Evolutionary conservation across 495 filamentous ascomycete species (phyloP), one percentile per base, ranked within the genome.

Genomic region (Penicillium bovifimosum): DNA sequence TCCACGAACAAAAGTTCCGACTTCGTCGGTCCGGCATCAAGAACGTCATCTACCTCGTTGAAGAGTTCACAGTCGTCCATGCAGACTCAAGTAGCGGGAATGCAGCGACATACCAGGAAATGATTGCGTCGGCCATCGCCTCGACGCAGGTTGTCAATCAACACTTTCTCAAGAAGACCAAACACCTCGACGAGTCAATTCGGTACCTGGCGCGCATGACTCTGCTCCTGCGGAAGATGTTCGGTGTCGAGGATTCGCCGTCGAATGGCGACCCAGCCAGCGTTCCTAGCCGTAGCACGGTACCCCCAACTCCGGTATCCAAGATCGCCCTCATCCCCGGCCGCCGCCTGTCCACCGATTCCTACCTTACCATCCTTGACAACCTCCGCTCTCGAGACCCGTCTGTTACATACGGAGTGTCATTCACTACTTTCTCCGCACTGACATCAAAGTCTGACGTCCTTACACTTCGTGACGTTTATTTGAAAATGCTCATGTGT

Each of bases 401-500:
- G 0, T 49, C 63, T 4, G 64, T 68, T 4, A 76, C 76, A 4
- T 85, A 86, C 56, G 74, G 87, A 47, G 81, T 90, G 42, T 87
- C 80, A 27, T 91, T 90, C 55, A 63, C 80, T 1, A 83, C 86
- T 4, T 92, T 92, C 58, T 80, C 84, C 0, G 78, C 80, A 1
- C 63, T 95, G 14, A 80, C 81, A 0, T 86, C 84, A 0, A 95
- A 95, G 66, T 88, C 85, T 0, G 85, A 87, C 27, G 75, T 76
- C 36, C 75, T 90, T 39, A 86, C 86, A 3, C 73, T 92, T 17
- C 76, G 87, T 34, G 89, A 95, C 53, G 63, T 92, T 0, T 92
- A 79, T 59, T 63, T 93, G 18, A 92, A 92, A 65, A 92, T 95
- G 87, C 72, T 95, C 43, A 92, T 95, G 88, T 89, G 86, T 58